Base-by-base conservation (phyloP, 169 alveolate species). In the Eimeria necatrix region DNA sequence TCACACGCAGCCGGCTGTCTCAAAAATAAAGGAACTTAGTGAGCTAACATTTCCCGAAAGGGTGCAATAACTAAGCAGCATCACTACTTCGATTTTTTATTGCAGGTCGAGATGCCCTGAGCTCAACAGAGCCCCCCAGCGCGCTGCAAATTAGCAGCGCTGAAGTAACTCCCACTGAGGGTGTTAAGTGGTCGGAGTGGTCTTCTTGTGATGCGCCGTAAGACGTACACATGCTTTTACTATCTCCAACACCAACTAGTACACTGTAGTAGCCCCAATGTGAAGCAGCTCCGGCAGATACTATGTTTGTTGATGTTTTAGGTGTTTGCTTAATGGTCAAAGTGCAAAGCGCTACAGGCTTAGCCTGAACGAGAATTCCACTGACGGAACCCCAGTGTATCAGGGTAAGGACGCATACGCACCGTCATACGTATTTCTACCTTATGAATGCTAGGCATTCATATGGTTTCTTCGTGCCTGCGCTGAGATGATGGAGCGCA, bases 181-280 rank as follows among this genome's bases (percentile, higher is more conserved):
- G 51, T 16, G 68, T 32, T 26, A 41, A 6, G 41, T 85, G 93
- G 93, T 85, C 93, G 14, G 93, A 85, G 32, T 85, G 93, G 93
- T 85, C 93, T 20, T 60, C 93, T 4, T 85, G 93, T 61, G 93
- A 85, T 52, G 59, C 93, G 16, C 93, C 93, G 93, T 85, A 85
- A 83, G 91, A 76, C 49, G 26, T 7, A 18, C 61, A 56, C 70
- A 41, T 59, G 20, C 70, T 14, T 56, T 56, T 14, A 56, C 22
- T 56, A 32, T 32, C 41, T 32, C 41, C 41, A 32, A 32, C 41
- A 32, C 41, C 41, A 2, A 32, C 24, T 59, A 9, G 24, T 59
- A 59, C 70, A 59, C 70, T 59, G 24, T 9, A 59, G 70, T n/a
- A 59, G n/a, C 16, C 70, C 41, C 16, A 59, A 59, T 9, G n/a